Percentiles rank a stretch among this genome's conserved stretches.
Evolutionary conservation across 768 basidiomycete genomes (phyloP).

Genomic region (Amanita pallidorosea): DNA sequence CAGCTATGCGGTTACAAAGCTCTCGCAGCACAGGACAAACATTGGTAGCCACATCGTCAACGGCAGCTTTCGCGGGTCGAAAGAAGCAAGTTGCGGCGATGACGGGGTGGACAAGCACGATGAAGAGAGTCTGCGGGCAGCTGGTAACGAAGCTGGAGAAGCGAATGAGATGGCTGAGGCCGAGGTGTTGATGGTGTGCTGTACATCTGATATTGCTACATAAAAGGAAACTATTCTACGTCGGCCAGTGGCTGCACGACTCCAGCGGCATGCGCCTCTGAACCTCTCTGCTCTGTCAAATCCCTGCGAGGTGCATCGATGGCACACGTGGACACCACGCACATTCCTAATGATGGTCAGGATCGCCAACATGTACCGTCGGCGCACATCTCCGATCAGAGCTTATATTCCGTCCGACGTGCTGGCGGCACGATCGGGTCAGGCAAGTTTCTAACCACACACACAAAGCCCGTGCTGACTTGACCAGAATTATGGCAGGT

Average conservation of each 20-base stretch:
- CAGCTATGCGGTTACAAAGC: slow-evolving; percentile 3
- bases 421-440: slow-evolving; percentile 30
- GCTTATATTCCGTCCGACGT: neutral
- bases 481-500: slow-evolving; percentile 77
- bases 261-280: no score
- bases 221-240: no score
- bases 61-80: neutral
- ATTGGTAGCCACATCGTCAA: neutral
- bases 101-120: neutral
- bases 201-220: no score
- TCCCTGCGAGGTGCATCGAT: neutral
- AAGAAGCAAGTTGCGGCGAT: neutral
- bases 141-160: neutral
- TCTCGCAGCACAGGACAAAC: slow-evolving; percentile 4
- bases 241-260: no score
- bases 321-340: neutral
- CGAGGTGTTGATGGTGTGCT: neutral
- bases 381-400: no score
- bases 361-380: neutral
- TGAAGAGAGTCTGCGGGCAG: neutral
- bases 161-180: slow-evolving; percentile 3
- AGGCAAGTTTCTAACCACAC: slow-evolving; percentile 35
- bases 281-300: no score
- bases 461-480: slow-evolving; percentile 9
- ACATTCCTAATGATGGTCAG: neutral